Evolutionary conservation across 106 monocot species (phyloP).

Genomic region (Xerophyta viscosa): DNA sequence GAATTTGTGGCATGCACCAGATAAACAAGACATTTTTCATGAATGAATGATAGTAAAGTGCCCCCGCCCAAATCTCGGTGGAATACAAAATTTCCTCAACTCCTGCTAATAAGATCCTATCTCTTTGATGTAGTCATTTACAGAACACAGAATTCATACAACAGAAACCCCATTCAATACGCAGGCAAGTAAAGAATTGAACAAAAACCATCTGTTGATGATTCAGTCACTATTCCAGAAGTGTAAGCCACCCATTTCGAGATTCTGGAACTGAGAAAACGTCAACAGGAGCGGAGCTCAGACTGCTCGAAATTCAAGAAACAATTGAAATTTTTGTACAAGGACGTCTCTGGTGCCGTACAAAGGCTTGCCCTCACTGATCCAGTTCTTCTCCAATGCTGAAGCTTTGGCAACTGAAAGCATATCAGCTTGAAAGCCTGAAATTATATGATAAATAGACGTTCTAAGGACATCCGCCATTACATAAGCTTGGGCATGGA

Average conservation of each 20-base stretch:
- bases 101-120: neutral
- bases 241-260: no score
- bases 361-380: constrained; percentile 56
- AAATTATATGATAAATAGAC: constrained; percentile 72
- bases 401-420: constrained; percentile 44
- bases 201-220: no score
- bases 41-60: no score
- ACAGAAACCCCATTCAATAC: neutral
- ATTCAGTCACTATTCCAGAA: no score
- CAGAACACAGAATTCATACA: neutral
- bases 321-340: constrained; percentile 64
- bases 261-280: no score
- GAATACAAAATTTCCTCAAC: no score
- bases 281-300: no score
- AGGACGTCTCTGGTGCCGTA: constrained; percentile 62
- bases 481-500: constrained; percentile 63
- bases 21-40: no score
- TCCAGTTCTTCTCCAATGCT: constrained; percentile 76
- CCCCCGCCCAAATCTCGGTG: no score
- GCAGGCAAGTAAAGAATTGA: neutral
- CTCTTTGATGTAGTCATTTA: neutral
- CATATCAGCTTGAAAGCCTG: constrained; percentile 64
- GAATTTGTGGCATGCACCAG: no score
- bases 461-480: constrained; percentile 86
- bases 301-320: constrained; percentile 56